Evolutionary conservation across 2,329 filamentous ascomycete genomes (phyloP).

Genomic region (Arthrobotrys sinensis): DNA sequence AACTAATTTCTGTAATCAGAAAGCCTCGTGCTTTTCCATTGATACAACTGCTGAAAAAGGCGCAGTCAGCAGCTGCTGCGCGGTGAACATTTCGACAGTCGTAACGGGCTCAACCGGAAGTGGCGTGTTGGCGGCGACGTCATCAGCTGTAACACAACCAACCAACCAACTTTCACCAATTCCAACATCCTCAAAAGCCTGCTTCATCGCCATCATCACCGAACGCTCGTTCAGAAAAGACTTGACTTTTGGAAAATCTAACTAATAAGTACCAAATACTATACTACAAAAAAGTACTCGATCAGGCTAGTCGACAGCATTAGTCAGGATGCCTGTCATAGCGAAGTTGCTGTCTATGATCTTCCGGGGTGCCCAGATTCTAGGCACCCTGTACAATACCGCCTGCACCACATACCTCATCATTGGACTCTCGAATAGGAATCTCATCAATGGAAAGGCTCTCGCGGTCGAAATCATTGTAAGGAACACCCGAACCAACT

Average conservation of each 20-base stretch:
- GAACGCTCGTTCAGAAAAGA: conserved; percentile 19
- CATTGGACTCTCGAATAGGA: conserved; percentile 44
- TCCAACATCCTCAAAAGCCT: conserved; percentile 29
- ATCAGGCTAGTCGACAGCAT: not conserved
- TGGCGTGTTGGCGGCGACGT: conserved; percentile 30
- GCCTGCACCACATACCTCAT: conserved; percentile 51
- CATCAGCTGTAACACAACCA: conserved; percentile 21
- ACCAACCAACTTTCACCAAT: not conserved
- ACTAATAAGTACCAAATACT: too few relatives aligned
- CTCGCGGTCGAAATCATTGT: conserved; percentile 56
- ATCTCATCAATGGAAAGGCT: conserved; percentile 43
- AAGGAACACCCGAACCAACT: conserved; percentile 5
- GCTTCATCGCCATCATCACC: conserved; percentile 2
- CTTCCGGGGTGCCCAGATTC: conserved; percentile 34
- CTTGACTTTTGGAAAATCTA: too few relatives aligned
- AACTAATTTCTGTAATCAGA: not conserved
- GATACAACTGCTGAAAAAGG: conserved; percentile 16
- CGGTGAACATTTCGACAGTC: not conserved
- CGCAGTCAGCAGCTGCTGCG: not conserved
- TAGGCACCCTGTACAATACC: conserved; percentile 49
- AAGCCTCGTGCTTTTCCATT: conserved; percentile 6
- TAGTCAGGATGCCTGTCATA: conserved; percentile 42
- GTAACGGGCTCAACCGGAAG: conserved; percentile 18
- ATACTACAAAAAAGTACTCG: not conserved
- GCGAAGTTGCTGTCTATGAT: conserved; percentile 47